Evolutionary conservation across 2,329 filamentous ascomycete genomes (phyloP).

Genomic region (Penicillium palitans): DNA sequence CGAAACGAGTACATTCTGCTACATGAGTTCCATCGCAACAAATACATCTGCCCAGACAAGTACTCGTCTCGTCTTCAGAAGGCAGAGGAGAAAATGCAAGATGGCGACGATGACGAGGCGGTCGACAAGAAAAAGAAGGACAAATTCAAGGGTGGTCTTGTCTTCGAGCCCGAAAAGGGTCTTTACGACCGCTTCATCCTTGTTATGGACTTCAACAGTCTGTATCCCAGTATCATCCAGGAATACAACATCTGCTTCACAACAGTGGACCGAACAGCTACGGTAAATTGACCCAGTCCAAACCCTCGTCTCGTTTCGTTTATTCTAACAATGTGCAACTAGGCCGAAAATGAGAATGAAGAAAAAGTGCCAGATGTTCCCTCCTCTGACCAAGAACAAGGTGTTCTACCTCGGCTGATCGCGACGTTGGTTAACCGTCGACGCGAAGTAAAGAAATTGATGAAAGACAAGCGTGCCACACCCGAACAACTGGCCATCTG

Average conservation of each 20-base stretch:
- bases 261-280: slow-evolving; percentile 76
- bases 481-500: slow-evolving; percentile 85
- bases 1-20: slow-evolving; percentile 99
- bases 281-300: slow-evolving; percentile 54
- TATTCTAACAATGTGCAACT: slow-evolving; percentile 18
- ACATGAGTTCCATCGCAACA: slow-evolving; percentile 93
- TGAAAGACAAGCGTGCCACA: slow-evolving; percentile 91
- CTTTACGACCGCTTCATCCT: slow-evolving; percentile 97
- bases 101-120: slow-evolving; percentile 65
- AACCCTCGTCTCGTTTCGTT: not conserved
- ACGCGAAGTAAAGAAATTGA: slow-evolving; percentile 89
- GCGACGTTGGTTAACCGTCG: slow-evolving; percentile 85
- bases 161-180: slow-evolving; percentile 96
- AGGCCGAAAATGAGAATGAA: slow-evolving; percentile 67
- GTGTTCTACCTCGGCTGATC: slow-evolving; percentile 87
- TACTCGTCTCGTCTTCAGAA: slow-evolving; percentile 75
- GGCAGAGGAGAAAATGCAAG: slow-evolving; percentile 67
- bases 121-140: slow-evolving; percentile 91
- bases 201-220: slow-evolving; percentile 99
- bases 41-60: slow-evolving; percentile 98
- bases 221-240: slow-evolving; percentile 98
- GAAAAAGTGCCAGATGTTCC: slow-evolving; percentile 89
- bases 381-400: slow-evolving; percentile 67
- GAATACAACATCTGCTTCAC: slow-evolving; percentile 99
- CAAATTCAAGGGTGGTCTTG: slow-evolving; percentile 97